Percentiles rank a stretch among this genome's conserved stretches.
These are phyloP conservation scores for Pistacia vera DNA, from an alignment of 345 rosid genomes.

Conservation along the genomic window DNA sequence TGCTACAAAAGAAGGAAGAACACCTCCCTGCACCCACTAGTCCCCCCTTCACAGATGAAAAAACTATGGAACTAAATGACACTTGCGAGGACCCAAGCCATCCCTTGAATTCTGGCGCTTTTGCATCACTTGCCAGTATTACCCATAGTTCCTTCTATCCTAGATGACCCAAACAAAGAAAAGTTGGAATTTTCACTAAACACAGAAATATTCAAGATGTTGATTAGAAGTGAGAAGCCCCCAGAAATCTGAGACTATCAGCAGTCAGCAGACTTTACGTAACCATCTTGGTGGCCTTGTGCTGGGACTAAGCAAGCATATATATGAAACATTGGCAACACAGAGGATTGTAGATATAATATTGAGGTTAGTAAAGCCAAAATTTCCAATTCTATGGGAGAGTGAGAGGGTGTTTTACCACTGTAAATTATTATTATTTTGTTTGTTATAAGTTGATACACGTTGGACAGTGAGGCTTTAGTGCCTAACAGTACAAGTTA, in stretches of 20 bases:
- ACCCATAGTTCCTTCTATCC: conserved; percentile 69
- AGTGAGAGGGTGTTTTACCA: neutral
- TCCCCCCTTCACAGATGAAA: conserved; percentile 89
- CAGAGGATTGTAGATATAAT: conserved; percentile 1
- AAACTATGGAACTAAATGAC: conserved; percentile 75
- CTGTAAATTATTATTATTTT: neutral
- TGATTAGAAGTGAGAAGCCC: neutral
- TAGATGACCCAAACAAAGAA: conserved; percentile 46
- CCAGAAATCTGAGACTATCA: conserved; percentile 5
- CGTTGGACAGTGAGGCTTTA: neutral
- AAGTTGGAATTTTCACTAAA: neutral
- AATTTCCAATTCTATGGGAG: neutral
- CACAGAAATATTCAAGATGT: neutral
- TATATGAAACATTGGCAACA: neutral
- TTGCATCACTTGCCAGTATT: conserved; percentile 62
- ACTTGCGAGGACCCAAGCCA: conserved; percentile 32
- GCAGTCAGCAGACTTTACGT: neutral
- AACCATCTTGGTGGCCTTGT: neutral
- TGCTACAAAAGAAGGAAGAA: conserved; percentile 72
- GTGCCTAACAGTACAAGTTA: neutral
- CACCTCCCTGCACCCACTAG: conserved; percentile 64
- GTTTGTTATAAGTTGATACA: neutral
- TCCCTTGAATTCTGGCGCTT: conserved; percentile 43
- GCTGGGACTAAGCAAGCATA: neutral
- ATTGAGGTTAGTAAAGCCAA: neutral